Evolutionary conservation across 192 early-diverging fungal genomes (phyloP), one percentile per base, ranked within the genome.

Genomic region (Linnemannia exigua): DNA sequence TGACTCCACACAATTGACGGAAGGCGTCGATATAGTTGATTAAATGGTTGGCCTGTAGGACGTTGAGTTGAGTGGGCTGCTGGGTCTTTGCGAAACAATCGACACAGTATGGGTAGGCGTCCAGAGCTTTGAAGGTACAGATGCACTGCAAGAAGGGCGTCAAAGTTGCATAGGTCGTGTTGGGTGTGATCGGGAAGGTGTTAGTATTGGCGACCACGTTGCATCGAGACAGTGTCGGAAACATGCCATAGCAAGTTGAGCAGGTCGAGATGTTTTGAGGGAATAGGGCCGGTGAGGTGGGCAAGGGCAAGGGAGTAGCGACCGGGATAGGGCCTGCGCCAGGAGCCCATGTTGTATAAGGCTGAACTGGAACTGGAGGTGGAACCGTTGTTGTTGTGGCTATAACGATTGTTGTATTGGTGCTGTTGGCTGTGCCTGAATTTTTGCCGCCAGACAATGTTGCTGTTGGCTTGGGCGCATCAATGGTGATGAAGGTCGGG

Each of bases 181-280:
- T 86, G 74, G 84, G 44, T 11, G 72, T 76, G 15, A 80, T 76
- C 9, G 79, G 74, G 51, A 80, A 80, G 3, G 78, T 80, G 61
- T 79, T 63, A 17, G 73, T 46, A 38, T 84, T 84, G 41, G 77
- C 82, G 22, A 84, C 71, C 1, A 79, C 82, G 41, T 86, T 86
- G 50, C 79, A 86, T 20, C 84, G 68, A 16, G 84, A 80, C 22
- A 86, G 48, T 7, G 84, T 80, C 5, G 79, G 61, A 35, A 80
- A 86, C 78, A 80, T 79, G 48, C 78, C 74, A 37, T 80, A 77
- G 74, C 78, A 86, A 7, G 79, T 86, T 70, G 77, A 80, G 44
- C 83, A 86, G 9, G 70, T 77, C 12, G 76, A 80, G 22, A 86
- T 77, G 70, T 86, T 86, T 58, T 86, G 84, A 31, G 83, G 83